Conservation (phyloP, 225 moss, liverwort and hornwort species). For the Climacium dendroides region DNA sequence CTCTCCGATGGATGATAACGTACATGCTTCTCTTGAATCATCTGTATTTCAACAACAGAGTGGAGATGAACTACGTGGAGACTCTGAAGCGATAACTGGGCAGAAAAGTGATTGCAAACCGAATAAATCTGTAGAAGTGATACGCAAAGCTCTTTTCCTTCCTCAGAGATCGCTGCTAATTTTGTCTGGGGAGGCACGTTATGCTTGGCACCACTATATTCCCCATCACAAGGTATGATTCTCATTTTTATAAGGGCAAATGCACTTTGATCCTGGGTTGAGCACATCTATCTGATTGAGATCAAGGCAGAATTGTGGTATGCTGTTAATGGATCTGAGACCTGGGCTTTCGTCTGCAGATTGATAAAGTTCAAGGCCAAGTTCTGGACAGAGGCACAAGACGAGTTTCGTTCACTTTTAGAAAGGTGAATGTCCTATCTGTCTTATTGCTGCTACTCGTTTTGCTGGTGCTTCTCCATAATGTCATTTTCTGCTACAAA, state of each 20-base stretch:
- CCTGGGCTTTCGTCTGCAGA: slow-evolving; percentile 20
- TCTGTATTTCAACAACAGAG: not conserved
- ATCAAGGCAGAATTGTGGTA: not conserved
- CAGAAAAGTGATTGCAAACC: not conserved
- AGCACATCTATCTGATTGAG: not conserved
- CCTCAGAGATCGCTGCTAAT: slow-evolving; percentile 77
- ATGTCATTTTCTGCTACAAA: not conserved
- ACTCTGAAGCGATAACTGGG: not conserved
- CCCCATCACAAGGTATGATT: slow-evolving; percentile 85
- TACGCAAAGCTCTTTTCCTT: slow-evolving; percentile 64
- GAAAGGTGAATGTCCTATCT: slow-evolving; percentile 44
- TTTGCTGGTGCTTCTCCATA: not conserved
- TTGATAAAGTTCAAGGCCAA: slow-evolving; percentile 56
- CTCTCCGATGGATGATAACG: not conserved
- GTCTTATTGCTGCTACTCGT: not conserved
- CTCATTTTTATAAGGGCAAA: not conserved
- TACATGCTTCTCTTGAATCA: not conserved
- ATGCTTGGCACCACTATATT: slow-evolving; percentile 98
- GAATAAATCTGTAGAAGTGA: slow-evolving; percentile 22
- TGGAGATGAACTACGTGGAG: not conserved
- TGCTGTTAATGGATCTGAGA: not conserved
- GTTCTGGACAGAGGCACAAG: slow-evolving; percentile 54
- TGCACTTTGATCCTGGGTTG: not conserved
- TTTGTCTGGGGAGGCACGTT: slow-evolving; percentile 87
- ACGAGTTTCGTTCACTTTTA: slow-evolving; percentile 92